A percentile compares a stretch with the other conserved stretches of the same genome.
These are phyloP conservation scores for Eucalyptus sp. DNA, from an alignment of 345 rosid genomes.

Conservation along the genomic window DNA sequence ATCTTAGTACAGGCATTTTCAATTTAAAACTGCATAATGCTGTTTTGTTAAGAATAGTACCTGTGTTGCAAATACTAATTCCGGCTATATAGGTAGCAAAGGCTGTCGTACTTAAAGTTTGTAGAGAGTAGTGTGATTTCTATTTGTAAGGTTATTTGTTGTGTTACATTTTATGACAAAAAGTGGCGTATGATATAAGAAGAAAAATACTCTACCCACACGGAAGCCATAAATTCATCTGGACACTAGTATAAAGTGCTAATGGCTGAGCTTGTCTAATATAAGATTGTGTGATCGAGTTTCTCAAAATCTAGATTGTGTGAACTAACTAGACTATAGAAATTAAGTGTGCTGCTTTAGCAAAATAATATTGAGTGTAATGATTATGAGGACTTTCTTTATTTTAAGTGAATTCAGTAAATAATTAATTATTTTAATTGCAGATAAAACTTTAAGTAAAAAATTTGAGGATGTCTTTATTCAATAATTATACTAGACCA, in stretches of 20 bases:
- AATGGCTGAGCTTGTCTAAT: neutral
- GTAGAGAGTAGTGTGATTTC: neutral
- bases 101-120: neutral
- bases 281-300: neutral
- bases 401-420: neutral
- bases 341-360: neutral
- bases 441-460: neutral
- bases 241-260: neutral
- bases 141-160: neutral
- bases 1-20: neutral
- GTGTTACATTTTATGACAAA: neutral
- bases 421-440: neutral
- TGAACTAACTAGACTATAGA: neutral
- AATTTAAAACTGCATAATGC: neutral
- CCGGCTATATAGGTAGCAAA: neutral
- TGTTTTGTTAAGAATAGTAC: neutral
- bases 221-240: neutral
- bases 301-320: neutral
- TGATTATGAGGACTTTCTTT: neutral
- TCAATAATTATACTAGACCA: neutral
- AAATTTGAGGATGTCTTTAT: neutral
- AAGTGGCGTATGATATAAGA: neutral
- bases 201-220: neutral
- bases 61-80: neutral
- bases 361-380: neutral